Conservation (phyloP, 2,329 filamentous ascomycete genomes). For the Talaromyces pinophilus region DNA sequence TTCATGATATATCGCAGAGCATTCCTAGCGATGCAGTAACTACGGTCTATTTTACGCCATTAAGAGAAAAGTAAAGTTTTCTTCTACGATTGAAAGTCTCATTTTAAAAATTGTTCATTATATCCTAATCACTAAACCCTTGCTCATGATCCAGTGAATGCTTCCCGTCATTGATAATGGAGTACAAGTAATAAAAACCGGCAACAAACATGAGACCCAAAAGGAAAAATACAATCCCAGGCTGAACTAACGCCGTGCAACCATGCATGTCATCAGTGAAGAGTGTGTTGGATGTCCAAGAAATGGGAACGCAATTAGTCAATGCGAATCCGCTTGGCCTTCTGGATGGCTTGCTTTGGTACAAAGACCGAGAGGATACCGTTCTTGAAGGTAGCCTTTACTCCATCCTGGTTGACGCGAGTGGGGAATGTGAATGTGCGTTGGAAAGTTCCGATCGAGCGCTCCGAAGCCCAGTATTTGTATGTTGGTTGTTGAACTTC, state of each 20-base stretch:
- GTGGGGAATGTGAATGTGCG: conserved; percentile 59
- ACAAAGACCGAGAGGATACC: conserved; percentile 58
- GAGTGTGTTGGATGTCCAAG: neutral
- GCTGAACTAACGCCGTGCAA: conserved; percentile 10
- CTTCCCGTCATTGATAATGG: neutral
- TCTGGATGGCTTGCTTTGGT: conserved; percentile 55
- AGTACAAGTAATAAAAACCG: neutral
- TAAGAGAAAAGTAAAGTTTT: neutral
- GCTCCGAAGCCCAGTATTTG: conserved; percentile 61
- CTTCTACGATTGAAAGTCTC: neutral
- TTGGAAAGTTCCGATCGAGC: conserved; percentile 59
- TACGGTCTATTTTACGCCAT: neutral
- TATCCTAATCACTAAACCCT: neutral
- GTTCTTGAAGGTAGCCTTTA: conserved; percentile 61
- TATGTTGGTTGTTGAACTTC: conserved; percentile 26
- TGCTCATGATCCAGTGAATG: neutral
- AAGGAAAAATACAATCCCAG: neutral
- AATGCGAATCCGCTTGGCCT: conserved; percentile 56
- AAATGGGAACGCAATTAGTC: conserved; percentile 41
- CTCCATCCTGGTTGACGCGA: conserved; percentile 58
- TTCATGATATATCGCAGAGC: neutral
- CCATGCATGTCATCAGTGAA: conserved; percentile 10
- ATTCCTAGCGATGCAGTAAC: neutral
- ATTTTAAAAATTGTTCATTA: neutral
- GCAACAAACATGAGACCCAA: neutral